Percentiles rank a stretch among this genome's conserved stretches.
These are phyloP conservation scores for Carnegiea gigantea DNA, from an alignment of 179 eudicot species.

Conservation along the genomic window DNA sequence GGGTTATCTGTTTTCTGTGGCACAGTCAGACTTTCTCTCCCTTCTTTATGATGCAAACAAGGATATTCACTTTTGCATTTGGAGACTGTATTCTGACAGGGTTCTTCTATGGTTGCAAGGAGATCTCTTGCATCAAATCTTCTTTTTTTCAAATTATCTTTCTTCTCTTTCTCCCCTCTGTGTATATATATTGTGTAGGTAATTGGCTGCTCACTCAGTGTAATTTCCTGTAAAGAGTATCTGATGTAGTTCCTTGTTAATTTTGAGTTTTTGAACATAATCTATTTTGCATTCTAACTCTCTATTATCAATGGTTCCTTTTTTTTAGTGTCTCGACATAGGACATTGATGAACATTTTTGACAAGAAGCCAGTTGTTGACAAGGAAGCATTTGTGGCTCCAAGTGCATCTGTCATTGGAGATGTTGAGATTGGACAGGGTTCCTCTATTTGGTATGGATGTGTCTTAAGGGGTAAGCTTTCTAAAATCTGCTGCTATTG, in stretches of 20 bases:
- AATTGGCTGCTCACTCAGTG: too few species aligned
- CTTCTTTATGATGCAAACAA: too few species aligned
- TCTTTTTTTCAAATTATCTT: background rate
- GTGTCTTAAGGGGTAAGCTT: conserved; percentile 80
- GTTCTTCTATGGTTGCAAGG: background rate
- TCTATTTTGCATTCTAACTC: background rate
- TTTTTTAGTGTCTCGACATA: conserved; percentile 76
- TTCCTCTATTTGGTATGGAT: conserved; percentile 96
- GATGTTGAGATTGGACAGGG: conserved; percentile 72
- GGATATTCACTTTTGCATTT: background rate
- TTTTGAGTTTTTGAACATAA: background rate
- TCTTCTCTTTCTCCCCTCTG: background rate
- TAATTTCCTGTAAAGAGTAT: background rate
- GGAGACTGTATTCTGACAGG: background rate
- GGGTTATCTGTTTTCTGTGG: too few species aligned
- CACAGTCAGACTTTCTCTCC: too few species aligned
- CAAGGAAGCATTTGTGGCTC: conserved; percentile 88
- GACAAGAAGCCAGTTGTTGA: conserved; percentile 78
- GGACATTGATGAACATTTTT: conserved; percentile 84
- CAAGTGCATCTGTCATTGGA: conserved; percentile 89
- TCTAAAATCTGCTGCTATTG: background rate
- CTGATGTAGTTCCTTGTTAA: background rate
- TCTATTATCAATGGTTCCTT: conserved; percentile 11
- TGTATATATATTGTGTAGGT: background rate
- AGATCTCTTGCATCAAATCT: background rate